phyloP scores from a whole-genome alignment of 75 land plant genomes.

The Cunninghamia lanceolata region DNA sequence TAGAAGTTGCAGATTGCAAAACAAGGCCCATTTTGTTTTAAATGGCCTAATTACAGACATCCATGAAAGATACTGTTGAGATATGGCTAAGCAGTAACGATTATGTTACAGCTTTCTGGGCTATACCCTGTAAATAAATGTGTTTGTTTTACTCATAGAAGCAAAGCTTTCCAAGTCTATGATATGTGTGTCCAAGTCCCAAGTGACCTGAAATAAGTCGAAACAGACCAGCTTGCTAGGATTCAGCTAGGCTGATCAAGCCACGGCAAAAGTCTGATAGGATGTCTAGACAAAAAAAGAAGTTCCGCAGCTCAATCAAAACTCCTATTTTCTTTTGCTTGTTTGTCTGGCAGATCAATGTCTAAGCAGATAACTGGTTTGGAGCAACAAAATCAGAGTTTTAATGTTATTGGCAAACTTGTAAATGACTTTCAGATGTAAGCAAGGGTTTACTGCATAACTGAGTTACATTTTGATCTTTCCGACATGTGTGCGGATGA shows the following conservation, averaged over 20 bases:
- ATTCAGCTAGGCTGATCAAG: background rate
- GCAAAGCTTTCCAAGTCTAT: background rate
- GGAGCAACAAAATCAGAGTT: background rate
- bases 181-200: background rate
- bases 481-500: too few species aligned
- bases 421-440: background rate
- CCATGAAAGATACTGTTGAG: background rate
- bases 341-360: background rate
- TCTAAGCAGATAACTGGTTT: background rate
- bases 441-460: too few species aligned
- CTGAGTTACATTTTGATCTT: too few species aligned
- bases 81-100: background rate
- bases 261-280: background rate
- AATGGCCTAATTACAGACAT: background rate
- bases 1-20: background rate
- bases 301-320: background rate
- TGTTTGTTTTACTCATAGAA: background rate
- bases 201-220: background rate
- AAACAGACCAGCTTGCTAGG: background rate
- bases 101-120: background rate
- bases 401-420: background rate
- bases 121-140: background rate
- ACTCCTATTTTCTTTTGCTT: too few species aligned
- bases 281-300: background rate
- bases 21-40: background rate